Base-by-base conservation (phyloP, 2,329 filamentous ascomycete genomes). In the Alternaria brassicicola region DNA sequence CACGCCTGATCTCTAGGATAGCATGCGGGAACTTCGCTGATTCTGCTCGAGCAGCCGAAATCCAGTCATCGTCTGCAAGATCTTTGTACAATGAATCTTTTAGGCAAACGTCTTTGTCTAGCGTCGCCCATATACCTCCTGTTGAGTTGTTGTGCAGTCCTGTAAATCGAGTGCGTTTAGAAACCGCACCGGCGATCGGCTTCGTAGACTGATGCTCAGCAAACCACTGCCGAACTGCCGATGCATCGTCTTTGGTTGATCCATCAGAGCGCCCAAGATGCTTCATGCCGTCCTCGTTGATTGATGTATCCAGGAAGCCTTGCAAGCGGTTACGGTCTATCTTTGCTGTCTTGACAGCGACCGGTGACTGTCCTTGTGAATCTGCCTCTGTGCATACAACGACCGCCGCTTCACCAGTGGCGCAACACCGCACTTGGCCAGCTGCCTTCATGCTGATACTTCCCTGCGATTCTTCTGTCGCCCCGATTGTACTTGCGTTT, bases 1-100 rank as follows among this genome's bases (percentile, higher is more conserved):
- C 82, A 51, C 79, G 78, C 26, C 83, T 78, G 28, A 86, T 74
- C 43, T 82, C 78, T 1, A 86, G 73, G 15, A 85, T 76, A 26
- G 82, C 82, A 67, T 84, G 80, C 5, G 83, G 83, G 62, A 86
- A 85, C 6, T 49, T 48, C 6, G 42, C 47, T 3, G 70, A 66
- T 19, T 67, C 65, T 36, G 59, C 64, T 26, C 65, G 67, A 31
- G 67, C 64, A 31, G 69, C 65, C 21, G 61, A 57, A 5, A 69
- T 39, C 75, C 76, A 75, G 5, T 78, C 74, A 9, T 72, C 71
- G 15, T 67, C 68, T 13, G 43, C 55, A 33, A 78, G 51, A 23
- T 76, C 65, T 17, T 69, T 63, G 25, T 67, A 52, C 4, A 73
- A 33, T 28, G 71, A 63, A 6, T 68, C 63, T 45, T 78, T 78